Conservation (phyloP, 2,329 filamentous ascomycete species). For the Xylaria sp. region DNA sequence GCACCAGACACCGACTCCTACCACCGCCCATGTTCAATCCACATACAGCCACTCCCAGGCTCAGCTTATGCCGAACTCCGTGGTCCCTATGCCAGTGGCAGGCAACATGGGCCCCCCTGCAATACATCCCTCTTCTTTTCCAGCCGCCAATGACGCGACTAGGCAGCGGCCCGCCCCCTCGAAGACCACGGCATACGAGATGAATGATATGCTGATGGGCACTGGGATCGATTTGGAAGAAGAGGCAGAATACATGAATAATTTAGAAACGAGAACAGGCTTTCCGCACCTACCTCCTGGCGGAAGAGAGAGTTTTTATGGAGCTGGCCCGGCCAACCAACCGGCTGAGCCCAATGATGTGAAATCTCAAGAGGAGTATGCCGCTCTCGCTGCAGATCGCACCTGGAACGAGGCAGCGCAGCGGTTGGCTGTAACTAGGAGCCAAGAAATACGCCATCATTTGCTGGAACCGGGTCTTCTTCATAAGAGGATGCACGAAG, state of each 20-base stretch:
- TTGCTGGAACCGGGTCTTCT: slow-evolving; percentile 74
- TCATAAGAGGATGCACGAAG: slow-evolving; percentile 67
- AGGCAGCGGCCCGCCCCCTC: slow-evolving; percentile 67
- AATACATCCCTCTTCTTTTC: slow-evolving; percentile 41
- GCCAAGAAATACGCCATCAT: slow-evolving; percentile 77
- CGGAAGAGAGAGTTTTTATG: slow-evolving; percentile 68
- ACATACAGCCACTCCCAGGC: slow-evolving; percentile 42
- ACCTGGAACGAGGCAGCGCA: slow-evolving; percentile 74
- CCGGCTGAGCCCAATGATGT: slow-evolving; percentile 58
- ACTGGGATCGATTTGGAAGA: slow-evolving; percentile 88
- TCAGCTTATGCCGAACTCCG: slow-evolving; percentile 42
- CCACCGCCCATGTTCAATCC: slow-evolving; percentile 35
- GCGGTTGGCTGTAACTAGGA: slow-evolving; percentile 66
- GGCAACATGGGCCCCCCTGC: slow-evolving; percentile 50
- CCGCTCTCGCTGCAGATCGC: slow-evolving; percentile 71
- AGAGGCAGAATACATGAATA: slow-evolving; percentile 84
- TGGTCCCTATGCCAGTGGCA: slow-evolving; percentile 36
- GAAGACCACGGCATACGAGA: slow-evolving; percentile 74
- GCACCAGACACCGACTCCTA: slow-evolving; percentile 38
- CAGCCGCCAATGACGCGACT: slow-evolving; percentile 47
- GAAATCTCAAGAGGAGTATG: slow-evolving; percentile 69
- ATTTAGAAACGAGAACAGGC: slow-evolving; percentile 65
- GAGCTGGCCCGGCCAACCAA: slow-evolving; percentile 73
- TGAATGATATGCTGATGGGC: slow-evolving; percentile 83
- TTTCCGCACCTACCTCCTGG: slow-evolving; percentile 66